Base-by-base conservation (phyloP, 2,329 filamentous ascomycete species). In the Cercospora zeina region DNA sequence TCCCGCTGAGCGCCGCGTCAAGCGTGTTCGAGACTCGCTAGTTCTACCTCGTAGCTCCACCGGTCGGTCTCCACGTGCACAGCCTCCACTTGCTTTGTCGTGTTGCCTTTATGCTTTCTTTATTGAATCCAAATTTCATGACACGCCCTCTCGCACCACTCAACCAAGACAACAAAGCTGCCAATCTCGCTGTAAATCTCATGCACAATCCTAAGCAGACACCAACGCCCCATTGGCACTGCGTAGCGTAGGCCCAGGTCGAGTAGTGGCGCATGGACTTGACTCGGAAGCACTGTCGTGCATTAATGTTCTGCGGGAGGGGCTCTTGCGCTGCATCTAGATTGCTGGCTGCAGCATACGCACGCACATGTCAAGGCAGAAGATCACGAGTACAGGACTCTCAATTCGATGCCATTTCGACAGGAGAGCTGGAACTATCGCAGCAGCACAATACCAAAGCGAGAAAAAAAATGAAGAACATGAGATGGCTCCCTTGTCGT, bases 11-110 rank as follows among this genome's bases (percentile, higher is more conserved):
- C 49, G 27, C 27, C 31, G 31, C 49, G n/a, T n/a, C n/a, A n/a
- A n/a, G n/a, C n/a, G 49, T 34, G 49, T 53, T 53, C 49, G 49
- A 53, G 49, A 53, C 49, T 34, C 27, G 27, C 11, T 27, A 27
- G 24, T 6, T 27, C 24, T 9, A 45, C 39, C n/a, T n/a, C n/a
- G n/a, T n/a, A n/a, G n/a, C n/a, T n/a, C n/a, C n/a, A n/a, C n/a
- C n/a, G n/a, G n/a, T n/a, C 49, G n/a, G 27, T 47, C 49, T 53
- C 49, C 49, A 33, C 49, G 19, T n/a, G n/a, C n/a, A n/a, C n/a
- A n/a, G n/a, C n/a, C 31, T 47, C 42, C 42, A 47, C 42, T 19
- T 27, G 42, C 42, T 14, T 6, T 21, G 8, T 19, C 24, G 16
- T 19, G 24, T 19, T 47, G 27, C 27, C 42, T 47, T 47, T 47